Conservation (phyloP, 345 rosid genomes). For the Physaria fendleri region DNA sequence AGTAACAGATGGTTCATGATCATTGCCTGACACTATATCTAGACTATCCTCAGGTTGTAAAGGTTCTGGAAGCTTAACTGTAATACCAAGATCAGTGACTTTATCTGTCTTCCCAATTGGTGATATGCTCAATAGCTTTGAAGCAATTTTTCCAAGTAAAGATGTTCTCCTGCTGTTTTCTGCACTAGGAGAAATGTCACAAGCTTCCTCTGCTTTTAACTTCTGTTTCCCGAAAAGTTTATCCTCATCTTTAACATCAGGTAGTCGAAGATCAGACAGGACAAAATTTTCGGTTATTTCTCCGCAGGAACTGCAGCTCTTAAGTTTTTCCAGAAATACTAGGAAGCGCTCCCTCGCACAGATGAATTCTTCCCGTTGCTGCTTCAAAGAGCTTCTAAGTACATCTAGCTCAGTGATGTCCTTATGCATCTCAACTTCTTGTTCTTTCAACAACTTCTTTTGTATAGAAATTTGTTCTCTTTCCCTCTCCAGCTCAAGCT, state of each 20-base stretch:
- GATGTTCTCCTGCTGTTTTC: slow-evolving; percentile 38
- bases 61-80: slow-evolving; percentile 15
- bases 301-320: slow-evolving; percentile 55
- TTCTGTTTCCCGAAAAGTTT: slow-evolving; percentile 12
- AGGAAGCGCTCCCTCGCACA: slow-evolving; percentile 48
- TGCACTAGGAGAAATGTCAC: slow-evolving; percentile 27
- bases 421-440: slow-evolving; percentile 50
- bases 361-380: slow-evolving; percentile 43
- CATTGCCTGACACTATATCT: slow-evolving; percentile 30
- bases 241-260: slow-evolving; percentile 38
- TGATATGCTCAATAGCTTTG: slow-evolving; percentile 53
- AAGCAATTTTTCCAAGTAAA: slow-evolving; percentile 55
- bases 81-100: slow-evolving; percentile 22
- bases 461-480: slow-evolving; percentile 42
- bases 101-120: slow-evolving; percentile 41
- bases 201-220: slow-evolving; percentile 25
- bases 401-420: slow-evolving; percentile 58
- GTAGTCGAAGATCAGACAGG: slow-evolving; percentile 48
- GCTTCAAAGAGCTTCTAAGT: slow-evolving; percentile 51
- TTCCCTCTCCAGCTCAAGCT: slow-evolving; percentile 37
- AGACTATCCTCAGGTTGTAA: slow-evolving; percentile 10
- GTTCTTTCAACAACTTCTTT: slow-evolving; percentile 44
- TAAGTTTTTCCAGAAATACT: slow-evolving; percentile 54
- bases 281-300: slow-evolving; percentile 47
- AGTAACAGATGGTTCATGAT: slow-evolving; percentile 41